phyloP scores from a whole-genome alignment of 1,139 yeast genomes.

The Arxiozyma slooffiae region DNA sequence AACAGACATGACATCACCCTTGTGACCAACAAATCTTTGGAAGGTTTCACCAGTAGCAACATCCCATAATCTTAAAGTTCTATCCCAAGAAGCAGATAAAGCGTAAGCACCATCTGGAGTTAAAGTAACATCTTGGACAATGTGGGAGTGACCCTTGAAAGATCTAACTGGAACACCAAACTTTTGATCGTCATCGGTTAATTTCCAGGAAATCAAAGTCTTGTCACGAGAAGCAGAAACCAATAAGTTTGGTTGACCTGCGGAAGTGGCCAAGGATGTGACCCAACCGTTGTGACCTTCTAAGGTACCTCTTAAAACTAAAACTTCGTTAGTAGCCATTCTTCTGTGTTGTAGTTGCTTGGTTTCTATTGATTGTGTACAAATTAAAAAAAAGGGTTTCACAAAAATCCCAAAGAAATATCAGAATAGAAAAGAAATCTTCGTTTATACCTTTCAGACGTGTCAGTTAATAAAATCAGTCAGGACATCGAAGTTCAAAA shows the following conservation, averaged over 20 bases:
- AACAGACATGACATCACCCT: slow-evolving; percentile 92
- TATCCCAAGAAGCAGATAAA: slow-evolving; percentile 99
- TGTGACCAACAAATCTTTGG: slow-evolving; percentile 97
- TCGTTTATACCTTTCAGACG: slow-evolving; percentile 1
- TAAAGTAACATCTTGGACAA: slow-evolving; percentile 95
- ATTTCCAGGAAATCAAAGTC: slow-evolving; percentile 96
- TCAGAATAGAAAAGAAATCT: not conserved
- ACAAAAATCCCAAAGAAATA: not conserved
- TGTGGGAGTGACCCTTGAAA: slow-evolving; percentile 98
- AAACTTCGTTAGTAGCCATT: slow-evolving; percentile 70
- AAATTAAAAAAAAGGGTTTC: not conserved
- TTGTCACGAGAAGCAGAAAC: slow-evolving; percentile 99
- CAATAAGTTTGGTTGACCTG: slow-evolving; percentile 96
- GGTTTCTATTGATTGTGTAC: not conserved
- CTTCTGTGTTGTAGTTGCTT: slow-evolving; percentile 5
- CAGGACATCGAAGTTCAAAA: not conserved
- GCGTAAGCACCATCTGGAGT: slow-evolving; percentile 98
- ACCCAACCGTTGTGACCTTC: slow-evolving; percentile 96
- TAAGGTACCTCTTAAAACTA: slow-evolving; percentile 98
- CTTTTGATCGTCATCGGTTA: slow-evolving; percentile 94
- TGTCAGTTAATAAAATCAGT: not conserved
- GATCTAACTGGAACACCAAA: slow-evolving; percentile 98
- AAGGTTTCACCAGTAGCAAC: slow-evolving; percentile 89
- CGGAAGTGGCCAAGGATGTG: slow-evolving; percentile 96
- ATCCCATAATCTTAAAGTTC: slow-evolving; percentile 98